Conservation (phyloP, 371 early-diverging fungal species). For the Mortierella sp. region DNA sequence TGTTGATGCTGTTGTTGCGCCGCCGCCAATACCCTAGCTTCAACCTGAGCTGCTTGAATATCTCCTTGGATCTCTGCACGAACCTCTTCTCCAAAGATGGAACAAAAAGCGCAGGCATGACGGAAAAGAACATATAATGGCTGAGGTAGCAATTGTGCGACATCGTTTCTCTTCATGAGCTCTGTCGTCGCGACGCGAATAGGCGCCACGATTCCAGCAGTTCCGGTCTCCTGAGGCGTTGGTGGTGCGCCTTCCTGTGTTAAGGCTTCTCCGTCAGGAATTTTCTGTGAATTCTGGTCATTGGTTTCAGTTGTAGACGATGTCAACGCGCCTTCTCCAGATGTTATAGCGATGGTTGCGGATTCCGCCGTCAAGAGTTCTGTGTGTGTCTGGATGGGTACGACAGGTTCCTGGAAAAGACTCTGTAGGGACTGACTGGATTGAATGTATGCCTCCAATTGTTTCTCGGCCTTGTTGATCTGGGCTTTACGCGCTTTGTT, state of each 20-base stretch:
- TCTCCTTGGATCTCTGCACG: slow-evolving; percentile 43
- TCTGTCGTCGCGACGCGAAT: slow-evolving; percentile 30
- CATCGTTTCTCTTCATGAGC: slow-evolving; percentile 31
- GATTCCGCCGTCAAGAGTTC: slow-evolving; percentile 11
- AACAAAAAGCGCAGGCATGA: slow-evolving; percentile 40
- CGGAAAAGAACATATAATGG: slow-evolving; percentile 47
- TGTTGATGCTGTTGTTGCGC: slow-evolving; percentile 5
- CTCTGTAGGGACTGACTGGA: slow-evolving; percentile 43
- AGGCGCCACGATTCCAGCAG: slow-evolving; percentile 14
- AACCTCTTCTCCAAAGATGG: slow-evolving; percentile 43
- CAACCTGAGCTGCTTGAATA: slow-evolving; percentile 28
- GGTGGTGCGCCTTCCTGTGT: not conserved
- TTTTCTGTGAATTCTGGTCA: not conserved
- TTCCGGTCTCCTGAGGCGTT: not conserved
- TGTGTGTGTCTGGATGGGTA: slow-evolving; percentile 23
- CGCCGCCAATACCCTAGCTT: slow-evolving; percentile 12
- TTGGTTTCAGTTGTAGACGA: not conserved
- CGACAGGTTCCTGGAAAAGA: slow-evolving; percentile 37
- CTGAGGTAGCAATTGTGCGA: slow-evolving; percentile 33
- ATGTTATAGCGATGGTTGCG: slow-evolving; percentile 3
- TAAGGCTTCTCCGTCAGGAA: not conserved
- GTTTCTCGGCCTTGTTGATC: slow-evolving; percentile 39
- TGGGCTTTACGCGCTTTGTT: slow-evolving; percentile 45
- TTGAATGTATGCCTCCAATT: slow-evolving; percentile 35
- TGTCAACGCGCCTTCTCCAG: not conserved